Base-by-base conservation (phyloP, 305 asterid species). In the Lippia alba region DNA sequence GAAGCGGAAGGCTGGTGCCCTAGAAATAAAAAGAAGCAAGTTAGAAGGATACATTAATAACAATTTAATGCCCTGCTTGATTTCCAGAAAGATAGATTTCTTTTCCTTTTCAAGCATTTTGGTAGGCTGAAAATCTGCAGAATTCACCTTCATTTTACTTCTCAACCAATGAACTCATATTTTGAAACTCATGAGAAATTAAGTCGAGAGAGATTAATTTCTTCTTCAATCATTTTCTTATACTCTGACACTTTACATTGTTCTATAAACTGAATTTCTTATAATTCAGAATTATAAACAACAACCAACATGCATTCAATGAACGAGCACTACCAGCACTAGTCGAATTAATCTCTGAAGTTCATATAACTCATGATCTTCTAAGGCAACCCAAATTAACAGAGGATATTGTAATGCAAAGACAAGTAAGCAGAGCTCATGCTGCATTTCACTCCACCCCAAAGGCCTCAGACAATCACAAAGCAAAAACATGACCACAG, bases 31-130 rank as follows among this genome's bases (percentile, higher is more conserved):
- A 24, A 24, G 30, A 24, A 1, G 30, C 30, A 24, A 24, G 30
- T 24, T 24, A 24, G 3, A 24, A 24, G 30, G 30, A 24, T 24
- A 24, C 1, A 3, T 24, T 24, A 24, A 24, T 24, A 24, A 24
- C 30, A 24, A 24, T 24, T 24, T 1, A 24, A 24, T 24, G 30
- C 30, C 54, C 39, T 50, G 20, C 14, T 61, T 34, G 19, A 55
- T 46, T 69, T 40, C 12, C 51, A 10, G 30, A 24, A 56, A 34
- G n/a, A 65, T 20, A 30, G 0, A 39, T 14, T 20, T 10, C 18
- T 14, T 36, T 49, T 58, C 60, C 59, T 20, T 54, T 3, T 45
- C n/a, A 64, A n/a, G 54, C 60, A 68, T 63, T 61, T 24, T 74
- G 50, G 44, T 46, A 15, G 6, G 45, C 67, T 66, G 64, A 48